Percentiles rank a stretch among this genome's conserved stretches.
These are phyloP conservation scores for Pilatotrama ljubarskyi DNA, from an alignment of 768 basidiomycete genomes.

Conservation along the genomic window DNA sequence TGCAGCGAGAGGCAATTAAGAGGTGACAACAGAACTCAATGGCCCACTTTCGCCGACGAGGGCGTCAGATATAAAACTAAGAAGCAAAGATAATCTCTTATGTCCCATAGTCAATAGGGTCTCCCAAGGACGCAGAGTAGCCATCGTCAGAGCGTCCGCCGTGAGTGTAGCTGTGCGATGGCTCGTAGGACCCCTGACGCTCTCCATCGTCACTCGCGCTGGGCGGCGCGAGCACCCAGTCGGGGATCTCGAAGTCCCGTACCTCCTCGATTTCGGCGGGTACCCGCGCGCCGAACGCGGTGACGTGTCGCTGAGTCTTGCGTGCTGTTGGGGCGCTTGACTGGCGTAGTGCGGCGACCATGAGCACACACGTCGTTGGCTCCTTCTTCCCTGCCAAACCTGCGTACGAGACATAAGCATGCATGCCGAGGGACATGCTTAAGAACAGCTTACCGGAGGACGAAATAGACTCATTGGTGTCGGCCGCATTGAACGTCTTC, in stretches of 20 bases:
- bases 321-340: constrained; percentile 44
- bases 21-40: background rate
- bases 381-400: constrained; percentile 17
- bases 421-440: background rate
- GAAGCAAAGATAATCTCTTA: background rate
- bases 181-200: constrained; percentile 5
- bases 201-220: constrained; percentile 17
- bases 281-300: constrained; percentile 63
- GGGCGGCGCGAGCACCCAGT: constrained; percentile 43
- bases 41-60: background rate
- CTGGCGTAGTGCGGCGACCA: constrained; percentile 54
- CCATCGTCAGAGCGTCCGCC: constrained; percentile 8
- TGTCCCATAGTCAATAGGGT: constrained; percentile 4
- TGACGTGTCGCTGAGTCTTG: constrained; percentile 52
- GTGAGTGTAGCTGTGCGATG: constrained; percentile 16
- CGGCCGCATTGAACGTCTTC: background rate
- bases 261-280: constrained; percentile 47
- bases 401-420: constrained; percentile 9
- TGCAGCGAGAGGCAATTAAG: constrained; percentile 4
- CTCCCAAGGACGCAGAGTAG: constrained; percentile 8
- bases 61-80: background rate
- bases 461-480: constrained; percentile 10
- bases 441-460: constrained; percentile 9
- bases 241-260: constrained; percentile 58
- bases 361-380: constrained; percentile 34